Evolutionary conservation across 169 alveolate species (phyloP).

Genomic region (Plasmodium reichenowi): DNA sequence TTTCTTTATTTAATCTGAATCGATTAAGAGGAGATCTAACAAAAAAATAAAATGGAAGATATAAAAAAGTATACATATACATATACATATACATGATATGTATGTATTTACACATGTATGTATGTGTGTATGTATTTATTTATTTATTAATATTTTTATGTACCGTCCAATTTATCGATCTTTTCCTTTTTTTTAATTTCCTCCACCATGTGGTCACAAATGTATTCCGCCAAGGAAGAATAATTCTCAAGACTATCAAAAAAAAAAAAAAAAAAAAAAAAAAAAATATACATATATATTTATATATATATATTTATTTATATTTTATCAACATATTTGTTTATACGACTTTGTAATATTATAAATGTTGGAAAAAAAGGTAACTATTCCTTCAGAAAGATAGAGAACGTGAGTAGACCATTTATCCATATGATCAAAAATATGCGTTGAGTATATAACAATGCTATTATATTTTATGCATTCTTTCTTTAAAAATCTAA

Average conservation of each 20-base stretch:
- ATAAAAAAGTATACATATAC: not conserved
- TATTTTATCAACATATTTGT: not conserved
- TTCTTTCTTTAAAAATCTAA: constrained; percentile 66
- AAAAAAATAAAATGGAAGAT: not conserved
- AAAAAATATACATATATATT: not conserved
- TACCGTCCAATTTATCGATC: constrained; percentile 36
- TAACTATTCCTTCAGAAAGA: constrained; percentile 48
- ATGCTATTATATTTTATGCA: constrained; percentile 56
- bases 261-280: not conserved
- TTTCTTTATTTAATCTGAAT: constrained; percentile 10
- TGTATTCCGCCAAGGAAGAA: constrained; percentile 34
- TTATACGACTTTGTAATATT: constrained; percentile 26
- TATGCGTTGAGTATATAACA: constrained; percentile 70
- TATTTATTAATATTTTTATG: not conserved
- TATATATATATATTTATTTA: not conserved
- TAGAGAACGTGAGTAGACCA: constrained; percentile 74
- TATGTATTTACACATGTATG: not conserved
- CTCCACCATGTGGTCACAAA: constrained; percentile 53
- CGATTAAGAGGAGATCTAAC: constrained; percentile 17
- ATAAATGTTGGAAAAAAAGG: constrained; percentile 44
- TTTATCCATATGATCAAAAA: constrained; percentile 65
- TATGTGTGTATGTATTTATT: no score
- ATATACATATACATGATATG: not conserved
- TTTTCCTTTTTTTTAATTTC: constrained; percentile 39
- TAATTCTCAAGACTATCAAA: constrained; percentile 25